A percentile compares a stretch with the other conserved stretches of the same genome.
Evolutionary conservation across 2,329 filamentous ascomycete genomes (phyloP).

Genomic region (Teratosphaeria viscida): DNA sequence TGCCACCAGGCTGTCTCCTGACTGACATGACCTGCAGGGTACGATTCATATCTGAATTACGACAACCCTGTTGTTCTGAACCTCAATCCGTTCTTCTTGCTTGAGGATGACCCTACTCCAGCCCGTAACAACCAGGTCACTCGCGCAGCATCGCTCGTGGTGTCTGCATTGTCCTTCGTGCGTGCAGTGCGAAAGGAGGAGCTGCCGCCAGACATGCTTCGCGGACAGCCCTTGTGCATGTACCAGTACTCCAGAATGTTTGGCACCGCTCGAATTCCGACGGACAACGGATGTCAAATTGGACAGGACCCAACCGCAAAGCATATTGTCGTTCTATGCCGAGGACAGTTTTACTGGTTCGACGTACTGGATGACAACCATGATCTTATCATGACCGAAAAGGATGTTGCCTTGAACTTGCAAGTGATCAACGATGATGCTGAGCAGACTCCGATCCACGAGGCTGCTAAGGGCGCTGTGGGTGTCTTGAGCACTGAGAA

Average conservation of each 20-base stretch:
- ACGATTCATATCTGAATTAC: constrained; percentile 95
- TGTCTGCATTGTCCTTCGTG: constrained; percentile 85
- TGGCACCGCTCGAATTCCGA: constrained; percentile 87
- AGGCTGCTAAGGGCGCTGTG: constrained; percentile 87
- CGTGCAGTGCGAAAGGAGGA: constrained; percentile 88
- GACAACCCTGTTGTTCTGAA: constrained; percentile 97
- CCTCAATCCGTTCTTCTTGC: constrained; percentile 91
- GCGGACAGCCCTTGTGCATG: constrained; percentile 85
- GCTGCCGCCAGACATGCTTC: constrained; percentile 75
- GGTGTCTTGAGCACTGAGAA: constrained; percentile 95
- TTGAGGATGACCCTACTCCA: constrained; percentile 95
- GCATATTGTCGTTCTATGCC: constrained; percentile 85
- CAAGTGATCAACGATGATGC: constrained; percentile 90
- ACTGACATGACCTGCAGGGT: constrained; percentile 51
- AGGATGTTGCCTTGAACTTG: constrained; percentile 81
- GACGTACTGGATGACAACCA: constrained; percentile 91
- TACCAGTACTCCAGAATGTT: constrained; percentile 95
- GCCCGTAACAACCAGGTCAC: constrained; percentile 95
- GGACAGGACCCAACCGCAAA: constrained; percentile 88
- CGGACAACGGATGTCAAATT: constrained; percentile 89
- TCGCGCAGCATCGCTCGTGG: constrained; percentile 78
- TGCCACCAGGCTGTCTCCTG: neutral
- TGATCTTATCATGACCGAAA: constrained; percentile 94
- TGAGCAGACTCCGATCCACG: constrained; percentile 76
- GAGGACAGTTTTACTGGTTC: constrained; percentile 98